Evolutionary conservation across 345 rosid species (phyloP).

Genomic region (Iberis pinnata): DNA sequence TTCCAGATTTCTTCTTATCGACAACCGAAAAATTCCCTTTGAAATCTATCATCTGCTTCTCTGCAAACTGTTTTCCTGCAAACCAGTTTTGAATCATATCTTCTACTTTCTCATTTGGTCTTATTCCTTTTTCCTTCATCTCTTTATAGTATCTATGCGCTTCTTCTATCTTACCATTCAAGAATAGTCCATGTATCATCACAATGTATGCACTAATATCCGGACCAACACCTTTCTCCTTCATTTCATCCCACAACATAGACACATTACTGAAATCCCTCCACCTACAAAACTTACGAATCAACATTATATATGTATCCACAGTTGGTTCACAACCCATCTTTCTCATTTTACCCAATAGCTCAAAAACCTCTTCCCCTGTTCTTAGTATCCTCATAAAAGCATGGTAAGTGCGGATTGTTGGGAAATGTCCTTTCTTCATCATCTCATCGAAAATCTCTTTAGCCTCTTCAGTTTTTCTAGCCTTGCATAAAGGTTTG

Average conservation of each 20-base stretch:
- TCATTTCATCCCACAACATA: constrained; percentile 73
- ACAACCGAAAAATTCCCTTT: constrained; percentile 24
- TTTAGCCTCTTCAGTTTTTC: constrained; percentile 55
- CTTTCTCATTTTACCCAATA: constrained; percentile 65
- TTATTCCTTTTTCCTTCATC: constrained; percentile 64
- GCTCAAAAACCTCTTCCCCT: constrained; percentile 64
- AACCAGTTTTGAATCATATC: constrained; percentile 64
- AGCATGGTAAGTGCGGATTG: constrained; percentile 69
- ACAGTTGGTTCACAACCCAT: constrained; percentile 58
- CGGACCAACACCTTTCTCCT: constrained; percentile 53
- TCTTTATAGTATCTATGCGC: constrained; percentile 64
- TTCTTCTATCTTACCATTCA: constrained; percentile 72
- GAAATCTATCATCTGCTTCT: constrained; percentile 21
- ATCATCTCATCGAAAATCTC: constrained; percentile 59
- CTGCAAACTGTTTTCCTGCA: constrained; percentile 49
- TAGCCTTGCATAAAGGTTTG: constrained; percentile 68
- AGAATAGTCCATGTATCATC: constrained; percentile 81
- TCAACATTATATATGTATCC: constrained; percentile 78
- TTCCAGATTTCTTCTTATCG: constrained; percentile 27
- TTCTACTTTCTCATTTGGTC: constrained; percentile 62
- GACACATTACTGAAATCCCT: constrained; percentile 59
- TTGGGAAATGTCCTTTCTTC: constrained; percentile 44
- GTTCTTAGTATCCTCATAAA: constrained; percentile 53
- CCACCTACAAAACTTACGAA: constrained; percentile 86
- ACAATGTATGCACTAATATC: constrained; percentile 77